phyloP scores from a whole-genome alignment of 2,329 filamentous ascomycete genomes.

The Diaporthe aspalathi region DNA sequence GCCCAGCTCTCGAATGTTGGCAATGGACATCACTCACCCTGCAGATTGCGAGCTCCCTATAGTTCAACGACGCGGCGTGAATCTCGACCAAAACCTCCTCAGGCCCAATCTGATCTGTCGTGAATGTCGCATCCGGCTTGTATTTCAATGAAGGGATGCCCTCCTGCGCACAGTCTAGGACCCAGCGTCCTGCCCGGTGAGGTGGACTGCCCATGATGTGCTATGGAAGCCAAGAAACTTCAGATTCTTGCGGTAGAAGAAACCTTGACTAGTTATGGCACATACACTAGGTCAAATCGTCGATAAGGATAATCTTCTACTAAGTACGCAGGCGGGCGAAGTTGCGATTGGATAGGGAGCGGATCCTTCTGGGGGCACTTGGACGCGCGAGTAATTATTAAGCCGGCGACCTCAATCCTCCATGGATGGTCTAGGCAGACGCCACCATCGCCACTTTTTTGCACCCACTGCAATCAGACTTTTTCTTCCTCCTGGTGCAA shows the following conservation, averaged over 20 bases:
- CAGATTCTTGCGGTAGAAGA: background rate
- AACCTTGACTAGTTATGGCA: background rate
- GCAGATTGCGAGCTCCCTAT: slow-evolving; percentile 60
- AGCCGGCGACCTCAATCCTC: too few relatives aligned
- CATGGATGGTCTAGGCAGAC: background rate
- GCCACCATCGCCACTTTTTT: background rate
- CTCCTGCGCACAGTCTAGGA: slow-evolving; percentile 31
- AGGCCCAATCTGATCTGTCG: slow-evolving; percentile 58
- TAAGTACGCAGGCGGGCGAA: background rate
- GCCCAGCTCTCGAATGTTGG: background rate
- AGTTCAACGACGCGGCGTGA: slow-evolving; percentile 61
- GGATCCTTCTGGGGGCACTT: background rate
- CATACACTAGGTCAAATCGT: background rate
- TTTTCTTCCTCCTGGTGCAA: background rate
- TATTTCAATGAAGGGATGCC: slow-evolving; percentile 28
- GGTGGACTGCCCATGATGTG: slow-evolving; percentile 5
- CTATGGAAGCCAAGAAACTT: background rate
- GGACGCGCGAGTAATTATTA: background rate
- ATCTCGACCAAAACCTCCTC: slow-evolving; percentile 71
- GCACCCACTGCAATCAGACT: background rate
- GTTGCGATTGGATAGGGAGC: too few relatives aligned
- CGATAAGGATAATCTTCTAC: background rate
- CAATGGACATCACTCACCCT: slow-evolving; percentile 15
- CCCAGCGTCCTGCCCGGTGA: slow-evolving; percentile 15
- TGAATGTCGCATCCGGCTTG: slow-evolving; percentile 2